These are phyloP conservation scores for Bipolaris zeicola DNA, from an alignment of 2,329 filamentous ascomycete genomes.

Conservation along the genomic window DNA sequence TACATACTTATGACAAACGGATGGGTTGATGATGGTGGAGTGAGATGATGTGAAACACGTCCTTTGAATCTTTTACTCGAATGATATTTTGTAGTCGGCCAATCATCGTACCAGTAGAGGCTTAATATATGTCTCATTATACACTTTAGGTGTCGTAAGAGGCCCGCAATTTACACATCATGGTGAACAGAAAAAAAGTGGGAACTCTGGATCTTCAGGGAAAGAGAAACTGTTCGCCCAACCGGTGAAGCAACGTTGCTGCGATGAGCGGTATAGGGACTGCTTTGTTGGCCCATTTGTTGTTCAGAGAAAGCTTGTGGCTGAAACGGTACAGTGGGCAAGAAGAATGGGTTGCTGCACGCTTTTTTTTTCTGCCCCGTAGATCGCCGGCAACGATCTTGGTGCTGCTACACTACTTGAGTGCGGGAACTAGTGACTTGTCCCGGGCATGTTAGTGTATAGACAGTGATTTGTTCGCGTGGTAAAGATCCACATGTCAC, in stretches of 20 bases:
- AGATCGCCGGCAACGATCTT: conserved; percentile 7
- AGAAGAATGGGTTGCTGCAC: background rate
- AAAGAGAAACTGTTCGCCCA: background rate
- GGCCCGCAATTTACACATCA: background rate
- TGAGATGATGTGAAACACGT: background rate
- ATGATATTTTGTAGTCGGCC: background rate
- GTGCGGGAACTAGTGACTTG: conserved; percentile 5
- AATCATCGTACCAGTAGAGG: background rate
- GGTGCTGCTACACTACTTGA: conserved; percentile 5
- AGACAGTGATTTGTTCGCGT: background rate
- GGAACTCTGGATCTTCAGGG: background rate
- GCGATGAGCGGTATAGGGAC: background rate
- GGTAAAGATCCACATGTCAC: conserved; percentile 6
- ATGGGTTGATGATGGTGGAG: background rate
- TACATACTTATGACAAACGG: background rate
- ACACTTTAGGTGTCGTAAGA: background rate
- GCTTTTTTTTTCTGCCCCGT: background rate
- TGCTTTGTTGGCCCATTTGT: background rate
- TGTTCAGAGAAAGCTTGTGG: background rate
- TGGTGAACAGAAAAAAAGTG: background rate
- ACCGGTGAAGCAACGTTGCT: background rate
- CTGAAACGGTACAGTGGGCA: background rate
- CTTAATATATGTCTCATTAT: background rate
- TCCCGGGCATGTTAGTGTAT: conserved; percentile 1
- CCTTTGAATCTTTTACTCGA: background rate